Percentiles rank a stretch among this genome's conserved stretches.
These are phyloP conservation scores for Nothophaeocryptopus gaeumannii DNA, from an alignment of 2,329 filamentous ascomycete species.

Conservation along the genomic window DNA sequence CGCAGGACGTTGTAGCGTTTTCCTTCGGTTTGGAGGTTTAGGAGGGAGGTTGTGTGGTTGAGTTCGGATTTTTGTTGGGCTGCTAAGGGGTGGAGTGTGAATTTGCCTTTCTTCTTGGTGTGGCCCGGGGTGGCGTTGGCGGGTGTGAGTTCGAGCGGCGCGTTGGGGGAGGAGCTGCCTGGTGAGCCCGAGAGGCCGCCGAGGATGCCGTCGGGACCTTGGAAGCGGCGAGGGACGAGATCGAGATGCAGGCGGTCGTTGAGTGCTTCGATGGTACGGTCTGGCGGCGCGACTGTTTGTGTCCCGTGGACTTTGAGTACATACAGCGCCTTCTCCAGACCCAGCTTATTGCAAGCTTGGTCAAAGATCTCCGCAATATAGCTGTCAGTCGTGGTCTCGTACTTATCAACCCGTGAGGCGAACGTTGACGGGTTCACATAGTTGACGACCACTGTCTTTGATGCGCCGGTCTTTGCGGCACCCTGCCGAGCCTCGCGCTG, in stretches of 20 bases:
- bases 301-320: conserved; percentile 74
- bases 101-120: conserved; percentile 35
- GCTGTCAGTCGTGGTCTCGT: conserved; percentile 73
- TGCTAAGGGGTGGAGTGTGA: conserved; percentile 59
- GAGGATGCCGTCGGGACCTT: conserved; percentile 52
- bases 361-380: conserved; percentile 81
- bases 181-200: conserved; percentile 68
- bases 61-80: conserved; percentile 41
- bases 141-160: conserved; percentile 56
- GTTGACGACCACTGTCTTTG: conserved; percentile 69
- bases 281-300: conserved; percentile 70
- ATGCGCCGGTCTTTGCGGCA: conserved; percentile 54
- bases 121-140: conserved; percentile 30
- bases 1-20: conserved; percentile 78
- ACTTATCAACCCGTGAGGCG: conserved; percentile 67
- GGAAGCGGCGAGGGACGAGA: conserved; percentile 68
- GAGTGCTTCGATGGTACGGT: conserved; percentile 75
- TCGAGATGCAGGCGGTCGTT: conserved; percentile 74
- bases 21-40: conserved; percentile 46
- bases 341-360: conserved; percentile 70
- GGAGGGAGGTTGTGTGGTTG: conserved; percentile 21
- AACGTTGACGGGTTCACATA: conserved; percentile 66
- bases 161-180: conserved; percentile 67
- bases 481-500: conserved; percentile 49
- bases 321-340: conserved; percentile 74